These are phyloP conservation scores for Tagetes patula DNA, from an alignment of 129 eudicot genomes.

Conservation along the genomic window DNA sequence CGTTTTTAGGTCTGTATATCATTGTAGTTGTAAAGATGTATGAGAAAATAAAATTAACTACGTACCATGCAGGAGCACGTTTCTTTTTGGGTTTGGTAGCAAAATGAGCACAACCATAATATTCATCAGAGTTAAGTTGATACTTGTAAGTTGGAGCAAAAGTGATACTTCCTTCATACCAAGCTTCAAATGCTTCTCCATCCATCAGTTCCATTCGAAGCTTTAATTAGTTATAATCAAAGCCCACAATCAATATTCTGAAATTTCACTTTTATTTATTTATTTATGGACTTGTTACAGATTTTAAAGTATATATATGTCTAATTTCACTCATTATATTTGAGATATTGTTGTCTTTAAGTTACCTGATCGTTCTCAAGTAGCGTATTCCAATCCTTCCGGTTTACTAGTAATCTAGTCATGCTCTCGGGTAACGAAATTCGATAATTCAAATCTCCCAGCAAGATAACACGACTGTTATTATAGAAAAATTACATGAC, in stretches of 20 bases:
- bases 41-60: too few species aligned
- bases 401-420: conserved; percentile 59
- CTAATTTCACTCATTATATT: not conserved
- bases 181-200: conserved; percentile 63
- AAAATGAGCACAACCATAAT: conserved; percentile 51
- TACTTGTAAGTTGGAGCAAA: conserved; percentile 89
- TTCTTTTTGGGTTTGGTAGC: conserved; percentile 51
- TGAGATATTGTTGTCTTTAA: not conserved
- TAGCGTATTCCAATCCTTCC: conserved; percentile 64
- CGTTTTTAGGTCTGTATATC: too few species aligned
- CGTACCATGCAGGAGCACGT: conserved; percentile 86
- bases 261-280: not conserved
- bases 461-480: conserved; percentile 63
- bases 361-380: conserved; percentile 79
- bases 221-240: conserved; percentile 32
- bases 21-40: not conserved
- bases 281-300: not conserved
- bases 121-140: conserved; percentile 50
- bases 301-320: not conserved
- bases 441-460: conserved; percentile 78
- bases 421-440: conserved; percentile 61
- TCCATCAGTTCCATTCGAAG: conserved; percentile 62
- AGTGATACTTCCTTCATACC: conserved; percentile 69
- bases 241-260: not conserved
- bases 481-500: not conserved